Evolutionary conservation across 495 filamentous ascomycete genomes (phyloP).

Genomic region (Penicillium cinerascens): DNA sequence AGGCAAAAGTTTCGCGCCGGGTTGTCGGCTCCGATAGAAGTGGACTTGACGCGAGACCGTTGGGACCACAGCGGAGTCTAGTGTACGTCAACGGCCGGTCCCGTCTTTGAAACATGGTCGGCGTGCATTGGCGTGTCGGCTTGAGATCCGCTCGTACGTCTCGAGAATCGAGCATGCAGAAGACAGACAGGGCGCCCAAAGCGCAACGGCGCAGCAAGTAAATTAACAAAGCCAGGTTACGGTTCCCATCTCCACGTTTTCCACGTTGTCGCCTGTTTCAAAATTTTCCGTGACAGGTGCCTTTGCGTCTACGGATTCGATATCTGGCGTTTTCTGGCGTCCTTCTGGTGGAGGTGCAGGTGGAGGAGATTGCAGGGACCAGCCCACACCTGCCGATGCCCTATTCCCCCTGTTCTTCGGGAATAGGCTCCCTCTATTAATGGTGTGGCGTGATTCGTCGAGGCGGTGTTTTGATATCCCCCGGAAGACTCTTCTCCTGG

Average conservation of each 20-base stretch:
- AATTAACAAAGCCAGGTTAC: background rate
- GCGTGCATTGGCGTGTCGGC: background rate
- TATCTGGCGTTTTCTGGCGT: background rate
- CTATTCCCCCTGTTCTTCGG: slow-evolving; percentile 10
- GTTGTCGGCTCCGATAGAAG: slow-evolving; percentile 19
- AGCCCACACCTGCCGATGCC: slow-evolving; percentile 17
- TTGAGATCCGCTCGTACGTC: too few species aligned
- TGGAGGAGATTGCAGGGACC: slow-evolving; percentile 27
- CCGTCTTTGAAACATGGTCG: background rate
- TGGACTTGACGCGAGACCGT: slow-evolving; percentile 13
- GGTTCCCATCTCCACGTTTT: slow-evolving; percentile 3
- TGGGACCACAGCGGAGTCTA: slow-evolving; percentile 20
- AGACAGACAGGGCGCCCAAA: slow-evolving; percentile 3
- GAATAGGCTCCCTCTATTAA: background rate
- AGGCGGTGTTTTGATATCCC: background rate
- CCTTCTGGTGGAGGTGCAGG: slow-evolving; percentile 2
- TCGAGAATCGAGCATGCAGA: too few species aligned
- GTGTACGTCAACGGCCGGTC: slow-evolving; percentile 1
- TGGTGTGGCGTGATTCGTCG: slow-evolving; percentile 18
- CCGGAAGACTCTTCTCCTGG: background rate
- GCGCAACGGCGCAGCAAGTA: slow-evolving; percentile 1
- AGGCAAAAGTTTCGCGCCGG: slow-evolving; percentile 5
- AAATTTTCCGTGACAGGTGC: background rate
- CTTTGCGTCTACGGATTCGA: background rate
- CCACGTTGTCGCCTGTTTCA: slow-evolving; percentile 16